Base-by-base conservation (phyloP, 768 basidiomycete species). In the Cantharellus cinnabarinus region DNA sequence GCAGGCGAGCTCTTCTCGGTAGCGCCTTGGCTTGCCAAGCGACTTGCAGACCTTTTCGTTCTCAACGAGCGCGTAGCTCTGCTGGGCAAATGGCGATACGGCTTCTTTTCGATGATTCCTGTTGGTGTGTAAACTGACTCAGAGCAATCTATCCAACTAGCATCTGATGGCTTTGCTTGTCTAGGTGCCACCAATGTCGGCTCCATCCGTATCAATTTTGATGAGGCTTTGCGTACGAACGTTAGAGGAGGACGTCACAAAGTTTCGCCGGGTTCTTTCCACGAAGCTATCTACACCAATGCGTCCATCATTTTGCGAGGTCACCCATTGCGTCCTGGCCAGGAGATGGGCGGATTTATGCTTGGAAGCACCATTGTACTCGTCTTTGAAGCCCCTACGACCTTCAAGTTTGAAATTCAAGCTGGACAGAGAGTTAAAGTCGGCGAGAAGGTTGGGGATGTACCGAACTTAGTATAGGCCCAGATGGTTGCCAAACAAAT, bases 291-390 rank as follows among this genome's bases (percentile, higher is more conserved):
- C 10, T 99, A 99, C 70, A 79, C 82, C 2, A 78, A 77, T 3
- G 94, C 93, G 0, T 90, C 87, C 1, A 72, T 82, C 0, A 70
- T 98, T 37, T 75, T 98, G 41, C 77, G 80, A 15, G 95, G 95
- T 0, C 90, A 95, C 66, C 93, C 94, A 1, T 75, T 97, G 51
- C 74, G 73, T 0, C 76, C 85, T 1, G 93, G 88, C 0, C 87
- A 95, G 69, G 93, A 99, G 73, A 89, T 97, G 86, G 95, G 95
- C 40, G 95, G 93, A 1, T 99, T 99, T 72, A 85, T 82, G 65
- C 74, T 98, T 2, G 93, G 93, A 3, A 89, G 86, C 70, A 98
- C 94, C 3, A 88, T 98, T 66, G 94, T 99, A 20, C 76, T 98
- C 53, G 89, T 98, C 1, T 95, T 97, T 66, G 95, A 99, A 71